These are phyloP conservation scores for Phytophthora brassicae DNA, from an alignment of 352 stramenopile genomes.

Conservation along the genomic window DNA sequence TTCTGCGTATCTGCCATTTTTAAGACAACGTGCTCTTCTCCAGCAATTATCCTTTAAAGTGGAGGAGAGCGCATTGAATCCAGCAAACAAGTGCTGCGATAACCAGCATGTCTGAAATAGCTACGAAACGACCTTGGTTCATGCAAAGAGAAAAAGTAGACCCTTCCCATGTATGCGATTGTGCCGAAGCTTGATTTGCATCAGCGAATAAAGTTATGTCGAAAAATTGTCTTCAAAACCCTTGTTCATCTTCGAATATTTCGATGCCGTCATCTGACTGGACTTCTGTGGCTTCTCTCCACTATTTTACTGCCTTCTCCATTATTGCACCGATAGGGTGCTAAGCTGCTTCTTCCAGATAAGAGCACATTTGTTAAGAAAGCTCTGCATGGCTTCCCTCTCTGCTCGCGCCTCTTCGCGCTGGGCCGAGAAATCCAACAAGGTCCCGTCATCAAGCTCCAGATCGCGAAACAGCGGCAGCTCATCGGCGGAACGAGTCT, in stretches of 20 bases:
- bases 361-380: constrained; percentile 32
- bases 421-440: constrained; percentile 33
- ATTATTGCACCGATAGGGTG: constrained; percentile 33
- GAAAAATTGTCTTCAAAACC: constrained; percentile 6
- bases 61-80: neutral
- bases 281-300: constrained; percentile 15
- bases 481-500: constrained; percentile 8
- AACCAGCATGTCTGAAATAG: constrained; percentile 20
- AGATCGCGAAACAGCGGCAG: constrained; percentile 34
- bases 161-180: constrained; percentile 18
- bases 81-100: neutral
- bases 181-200: constrained; percentile 1
- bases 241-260: constrained; percentile 15
- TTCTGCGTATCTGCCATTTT: constrained; percentile 9
- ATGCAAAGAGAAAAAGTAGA: neutral
- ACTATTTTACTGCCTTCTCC: constrained; percentile 13
- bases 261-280: constrained; percentile 12
- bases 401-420: constrained; percentile 29
- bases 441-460: constrained; percentile 36
- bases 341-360: constrained; percentile 40
- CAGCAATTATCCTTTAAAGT: constrained; percentile 3
- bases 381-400: constrained; percentile 29
- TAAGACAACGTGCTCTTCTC: neutral
- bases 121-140: constrained; percentile 23
- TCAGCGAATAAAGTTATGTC: constrained; percentile 7